These are phyloP conservation scores for Coemansia sp. DNA, from an alignment of 192 early-diverging fungal genomes.

Conservation along the genomic window DNA sequence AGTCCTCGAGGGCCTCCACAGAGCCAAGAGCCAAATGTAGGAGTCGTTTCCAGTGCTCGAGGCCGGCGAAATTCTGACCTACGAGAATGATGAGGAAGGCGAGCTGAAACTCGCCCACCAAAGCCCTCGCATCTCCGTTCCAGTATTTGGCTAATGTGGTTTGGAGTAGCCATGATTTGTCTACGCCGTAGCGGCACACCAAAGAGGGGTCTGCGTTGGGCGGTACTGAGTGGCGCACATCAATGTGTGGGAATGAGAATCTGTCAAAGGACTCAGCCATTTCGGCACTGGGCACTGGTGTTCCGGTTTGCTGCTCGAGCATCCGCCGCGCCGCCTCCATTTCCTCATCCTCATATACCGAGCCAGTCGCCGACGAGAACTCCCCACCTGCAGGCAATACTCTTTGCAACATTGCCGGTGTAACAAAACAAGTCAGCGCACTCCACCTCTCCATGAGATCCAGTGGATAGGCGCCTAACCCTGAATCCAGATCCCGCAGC, in stretches of 20 bases:
- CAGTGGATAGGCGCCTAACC: slow-evolving; percentile 81
- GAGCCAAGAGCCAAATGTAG: slow-evolving; percentile 71
- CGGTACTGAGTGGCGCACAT: slow-evolving; percentile 83
- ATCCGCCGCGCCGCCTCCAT: slow-evolving; percentile 27
- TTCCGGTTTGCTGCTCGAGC: slow-evolving; percentile 11
- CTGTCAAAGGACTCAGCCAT: slow-evolving; percentile 14
- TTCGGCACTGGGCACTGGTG: background rate
- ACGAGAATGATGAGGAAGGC: slow-evolving; percentile 77
- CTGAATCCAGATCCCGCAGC: slow-evolving; percentile 76
- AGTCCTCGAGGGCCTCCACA: slow-evolving; percentile 60
- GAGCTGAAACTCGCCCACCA: slow-evolving; percentile 84
- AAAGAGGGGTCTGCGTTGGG: slow-evolving; percentile 65
- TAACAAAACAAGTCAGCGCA: slow-evolving; percentile 72
- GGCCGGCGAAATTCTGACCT: slow-evolving; percentile 80
- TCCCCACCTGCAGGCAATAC: slow-evolving; percentile 57
- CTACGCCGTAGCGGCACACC: slow-evolving; percentile 77
- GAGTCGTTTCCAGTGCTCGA: slow-evolving; percentile 85
- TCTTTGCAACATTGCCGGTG: slow-evolving; percentile 34
- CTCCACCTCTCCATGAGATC: slow-evolving; percentile 72
- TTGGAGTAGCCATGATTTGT: slow-evolving; percentile 85
- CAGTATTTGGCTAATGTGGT: background rate
- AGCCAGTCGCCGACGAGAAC: slow-evolving; percentile 52
- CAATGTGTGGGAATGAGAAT: slow-evolving; percentile 68
- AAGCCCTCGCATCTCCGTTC: slow-evolving; percentile 42
- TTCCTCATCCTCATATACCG: slow-evolving; percentile 66